Evolutionary conservation across 441 rosid genomes (phyloP), one percentile per base, ranked within the genome.

Genomic region (Flueggea neowawraea): DNA sequence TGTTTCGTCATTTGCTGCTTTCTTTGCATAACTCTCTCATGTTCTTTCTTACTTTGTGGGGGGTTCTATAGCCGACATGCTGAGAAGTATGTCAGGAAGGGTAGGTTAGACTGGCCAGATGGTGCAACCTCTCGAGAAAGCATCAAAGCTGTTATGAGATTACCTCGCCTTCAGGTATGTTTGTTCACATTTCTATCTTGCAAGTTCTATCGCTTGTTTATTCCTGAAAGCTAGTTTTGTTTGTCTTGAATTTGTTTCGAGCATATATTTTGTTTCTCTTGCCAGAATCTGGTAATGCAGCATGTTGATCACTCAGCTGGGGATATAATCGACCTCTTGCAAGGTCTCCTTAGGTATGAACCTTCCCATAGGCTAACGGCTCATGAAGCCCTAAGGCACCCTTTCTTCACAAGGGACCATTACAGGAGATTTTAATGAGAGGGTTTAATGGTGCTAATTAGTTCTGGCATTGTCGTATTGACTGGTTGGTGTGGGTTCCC

Each of bases 281-380:
- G 64, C 48, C 80, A 86, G 92, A 86, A 86, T 65, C 68, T 86
- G n/a, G 83, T 86, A 49, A 84, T 82, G 92, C 84, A 72, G 71
- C 84, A 80, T 31, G 89, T 82, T 32, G 89, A 86, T 71, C 90
- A 87, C 73, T 87, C 88, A 5, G 93, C 88, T 3, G 84, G 86
- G 12, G 83, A 82, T 55, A 75, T 84, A 54, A 84, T 80, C 33
- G 84, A 77, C 57, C 80, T 80, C 6, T 64, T 84, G 72, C 93
- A 81, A 52, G 90, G 84, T 54, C 83, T 86, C 16, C 88, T 86
- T 13, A 67, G 71, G 47, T 79, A 75, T 48, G 90, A 84, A 22
- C 86, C 86, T 12, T 63, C 80, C 31, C 66, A 39, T 44, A 68
- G 90, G 16, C 66, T 84, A 52, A 77, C 82, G 0, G 93, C 90